Evolutionary conservation across 192 early-diverging fungal species (phyloP).

Genomic region (Entomortierella lignicola): DNA sequence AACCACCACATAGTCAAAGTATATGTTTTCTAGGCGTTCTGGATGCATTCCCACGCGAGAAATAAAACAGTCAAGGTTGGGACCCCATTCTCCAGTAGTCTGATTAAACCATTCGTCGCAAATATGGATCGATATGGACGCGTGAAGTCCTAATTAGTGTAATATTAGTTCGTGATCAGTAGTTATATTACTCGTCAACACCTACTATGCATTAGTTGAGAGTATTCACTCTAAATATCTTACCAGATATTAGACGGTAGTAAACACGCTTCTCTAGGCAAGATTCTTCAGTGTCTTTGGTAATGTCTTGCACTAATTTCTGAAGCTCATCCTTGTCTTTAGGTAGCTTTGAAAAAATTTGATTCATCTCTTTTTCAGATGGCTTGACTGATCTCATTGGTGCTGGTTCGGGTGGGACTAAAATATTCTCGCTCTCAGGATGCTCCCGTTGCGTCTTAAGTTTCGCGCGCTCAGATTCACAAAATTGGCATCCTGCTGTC

Average conservation of each 20-base stretch:
- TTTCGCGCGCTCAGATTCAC: slow-evolving; percentile 28
- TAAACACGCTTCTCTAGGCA: slow-evolving; percentile 91
- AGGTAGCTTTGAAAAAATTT: slow-evolving; percentile 33
- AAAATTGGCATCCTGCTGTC: slow-evolving; percentile 56
- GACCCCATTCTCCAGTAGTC: slow-evolving; percentile 88
- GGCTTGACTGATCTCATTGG: slow-evolving; percentile 28
- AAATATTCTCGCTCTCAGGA: slow-evolving; percentile 17
- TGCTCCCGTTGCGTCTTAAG: slow-evolving; percentile 7
- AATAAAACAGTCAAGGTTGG: slow-evolving; percentile 92
- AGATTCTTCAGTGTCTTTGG: slow-evolving; percentile 58
- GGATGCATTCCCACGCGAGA: slow-evolving; percentile 89
- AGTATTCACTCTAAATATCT: too few species aligned
- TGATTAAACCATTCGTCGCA: slow-evolving; percentile 94
- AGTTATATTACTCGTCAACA: too few species aligned
- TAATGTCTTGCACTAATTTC: slow-evolving; percentile 26
- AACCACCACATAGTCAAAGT: slow-evolving; percentile 92
- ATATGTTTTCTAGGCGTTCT: slow-evolving; percentile 94
- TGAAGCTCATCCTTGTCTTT: slow-evolving; percentile 42
- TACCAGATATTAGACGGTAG: slow-evolving; percentile 75
- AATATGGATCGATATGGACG: slow-evolving; percentile 97
- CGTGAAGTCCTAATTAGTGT: slow-evolving; percentile 75
- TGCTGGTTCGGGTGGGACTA: slow-evolving; percentile 44
- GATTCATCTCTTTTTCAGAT: slow-evolving; percentile 27
- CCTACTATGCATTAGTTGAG: too few species aligned
- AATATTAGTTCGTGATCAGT: neutral